Base-by-base conservation (phyloP, 2,329 filamentous ascomycete genomes). In the Pseudofabraea citricarpa region DNA sequence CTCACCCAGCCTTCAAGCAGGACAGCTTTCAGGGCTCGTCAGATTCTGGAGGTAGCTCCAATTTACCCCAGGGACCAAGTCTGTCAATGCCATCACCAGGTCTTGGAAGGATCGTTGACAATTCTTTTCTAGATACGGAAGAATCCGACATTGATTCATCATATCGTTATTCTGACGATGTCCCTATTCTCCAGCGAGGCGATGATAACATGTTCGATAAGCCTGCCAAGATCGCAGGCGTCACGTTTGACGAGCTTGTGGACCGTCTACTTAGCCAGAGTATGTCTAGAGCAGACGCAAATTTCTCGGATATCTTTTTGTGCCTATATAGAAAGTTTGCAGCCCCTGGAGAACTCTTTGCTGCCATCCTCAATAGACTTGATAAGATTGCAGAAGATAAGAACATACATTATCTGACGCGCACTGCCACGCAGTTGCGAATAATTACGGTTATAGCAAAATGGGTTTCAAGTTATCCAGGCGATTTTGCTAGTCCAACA, bases 291-390 rank as follows among this genome's bases (percentile, higher is more conserved):
- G 77, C 83, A n/a, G 93, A 97, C 60, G 76, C 79, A 45, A 95
- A 95, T 63, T 98, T 96, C 59, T 78, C 80, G 2, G 81, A 90
- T 35, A 83, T 95, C 15, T 97, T 97, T 57, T 73, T 97, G 22
- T 95, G 91, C 51, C 72, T 97, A 12, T 97, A 97, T 65, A 85
- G 93, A 49, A 94, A 93, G 63, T 97, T 98, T 61, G 86, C 89
- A 4, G 80, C 90, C 2, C 93, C 93, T 0, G 76, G 78, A 8
- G 77, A 85, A 51, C 74, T 98, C 4, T 80, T 97, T 41, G 77
- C 82, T 31, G 82, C 87, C 6, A 85, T 97, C 35, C 72, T 95
- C 31, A 74, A 83, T 45, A 82, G 86, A 29, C 80, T 95, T 47
- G 85, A 95, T 52, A 73, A 71, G 13, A 70, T 86, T 19, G 80